Base-by-base conservation (phyloP, 805 yeast genomes). In the Kluyveromyces starmeri region DNA sequence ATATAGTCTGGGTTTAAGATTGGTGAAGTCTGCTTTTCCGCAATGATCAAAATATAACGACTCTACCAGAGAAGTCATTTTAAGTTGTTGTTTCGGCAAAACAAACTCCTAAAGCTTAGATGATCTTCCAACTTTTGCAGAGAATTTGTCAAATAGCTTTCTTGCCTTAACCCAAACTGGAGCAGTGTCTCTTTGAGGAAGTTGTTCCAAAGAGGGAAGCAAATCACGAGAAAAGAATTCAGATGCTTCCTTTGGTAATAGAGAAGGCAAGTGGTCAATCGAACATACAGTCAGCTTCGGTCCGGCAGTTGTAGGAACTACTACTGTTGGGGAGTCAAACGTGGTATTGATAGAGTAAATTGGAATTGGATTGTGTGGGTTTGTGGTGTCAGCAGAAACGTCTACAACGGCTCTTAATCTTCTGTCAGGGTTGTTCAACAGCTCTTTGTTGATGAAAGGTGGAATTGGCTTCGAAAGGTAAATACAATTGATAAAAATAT, bases 361-460 rank as follows among this genome's bases (percentile, higher is more conserved):
- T 42, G 99, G 98, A 40, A 92, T 74, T 38, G 99, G 99, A 67
- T 92, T 92, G 69, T 86, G 89, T 41, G 96, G 96, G 62, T 92
- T 92, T 36, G 98, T 92, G 31, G 97, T 92, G 65, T 92, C 99
- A 37, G 98, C 98, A 34, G 95, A 83, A 38, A 92, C 99, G 61
- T 92, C 99, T 35, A 92, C 96, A 41, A 92, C 85, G 12, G 94
- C 84, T 61, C 89, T 75, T 55, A 92, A 73, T 45, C 71, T 79
- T 75, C 98, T 84, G 44, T 67, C 62, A 28, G 67, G 62, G 39
- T 55, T 59, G 63, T 83, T 82, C 58, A 92, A 71, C 39, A 73
- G 59, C 20, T 81, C 82, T 48, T 57, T 61, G 62, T 79, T 75
- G 55, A 85, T 70, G 58, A 92, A 92, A 35, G 97, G 96, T 21